A percentile compares a stretch with the other conserved stretches of the same genome.
Conservation (phyloP, 2,329 filamentous ascomycete species). For the Phaeoacremonium minimum region DNA sequence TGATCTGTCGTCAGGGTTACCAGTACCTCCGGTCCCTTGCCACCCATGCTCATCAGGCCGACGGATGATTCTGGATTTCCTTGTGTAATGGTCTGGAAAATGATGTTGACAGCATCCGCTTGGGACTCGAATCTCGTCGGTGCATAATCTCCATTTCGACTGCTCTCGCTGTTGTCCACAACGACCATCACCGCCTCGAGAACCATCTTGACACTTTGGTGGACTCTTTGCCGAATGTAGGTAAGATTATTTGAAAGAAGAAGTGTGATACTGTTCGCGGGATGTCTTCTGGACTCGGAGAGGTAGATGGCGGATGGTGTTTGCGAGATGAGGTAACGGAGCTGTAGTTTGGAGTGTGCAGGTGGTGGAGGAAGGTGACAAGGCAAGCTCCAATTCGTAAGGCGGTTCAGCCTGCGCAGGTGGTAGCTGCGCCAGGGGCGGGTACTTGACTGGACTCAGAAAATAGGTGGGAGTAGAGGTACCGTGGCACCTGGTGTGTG, state of each 20-base stretch:
- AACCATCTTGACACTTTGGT: slow-evolving; percentile 67
- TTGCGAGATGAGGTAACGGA: too few relatives aligned
- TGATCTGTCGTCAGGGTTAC: slow-evolving; percentile 95
- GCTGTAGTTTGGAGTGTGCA: too few relatives aligned
- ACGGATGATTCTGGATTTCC: slow-evolving; percentile 96
- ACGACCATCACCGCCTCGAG: slow-evolving; percentile 99
- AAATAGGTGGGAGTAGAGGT: too few relatives aligned
- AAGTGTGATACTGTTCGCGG: too few relatives aligned
- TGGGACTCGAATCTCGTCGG: slow-evolving; percentile 96
- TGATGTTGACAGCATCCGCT: slow-evolving; percentile 87
- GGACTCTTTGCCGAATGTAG: too few relatives aligned
- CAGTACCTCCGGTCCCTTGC: slow-evolving; percentile 93
- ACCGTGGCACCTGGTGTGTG: too few relatives aligned
- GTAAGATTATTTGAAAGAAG: slow-evolving; percentile 7
- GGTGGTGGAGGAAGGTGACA: slow-evolving; percentile 1
- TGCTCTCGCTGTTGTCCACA: slow-evolving; percentile 98
- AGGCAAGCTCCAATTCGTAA: slow-evolving; percentile 8
- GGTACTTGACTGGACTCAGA: too few relatives aligned
- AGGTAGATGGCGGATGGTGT: too few relatives aligned
- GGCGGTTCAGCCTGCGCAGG: slow-evolving; percentile 13
- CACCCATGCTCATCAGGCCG: slow-evolving; percentile 98
- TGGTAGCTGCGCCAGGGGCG: too few relatives aligned
- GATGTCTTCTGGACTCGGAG: too few relatives aligned
- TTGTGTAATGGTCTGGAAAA: slow-evolving; percentile 93
- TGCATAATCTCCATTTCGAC: slow-evolving; percentile 89